A percentile compares a stretch with the other conserved stretches of the same genome.
These are phyloP conservation scores for Medicago lupulina DNA, from an alignment of 306 rosid genomes.

Conservation along the genomic window DNA sequence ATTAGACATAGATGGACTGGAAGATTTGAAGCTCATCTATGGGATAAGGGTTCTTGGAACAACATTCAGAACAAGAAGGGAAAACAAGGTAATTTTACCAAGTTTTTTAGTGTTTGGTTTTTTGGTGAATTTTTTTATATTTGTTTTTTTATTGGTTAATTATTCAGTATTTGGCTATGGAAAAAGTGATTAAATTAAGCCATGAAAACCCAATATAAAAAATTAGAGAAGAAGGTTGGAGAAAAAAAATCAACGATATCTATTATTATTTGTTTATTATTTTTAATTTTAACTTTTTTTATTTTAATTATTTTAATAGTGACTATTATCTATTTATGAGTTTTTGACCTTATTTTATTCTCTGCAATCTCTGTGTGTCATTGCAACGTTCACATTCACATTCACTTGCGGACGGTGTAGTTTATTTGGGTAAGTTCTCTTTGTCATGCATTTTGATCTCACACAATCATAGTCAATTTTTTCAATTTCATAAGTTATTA, in stretches of 20 bases:
- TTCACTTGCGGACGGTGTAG: slow-evolving; percentile 70
- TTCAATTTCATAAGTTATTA: slow-evolving; percentile 27
- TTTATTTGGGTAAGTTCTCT: slow-evolving; percentile 86
- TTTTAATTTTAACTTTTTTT: neutral
- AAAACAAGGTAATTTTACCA: slow-evolving; percentile 68
- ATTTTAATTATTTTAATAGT: neutral
- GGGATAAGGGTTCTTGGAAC: slow-evolving; percentile 96
- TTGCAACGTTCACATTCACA: slow-evolving; percentile 63
- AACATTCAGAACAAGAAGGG: slow-evolving; percentile 88
- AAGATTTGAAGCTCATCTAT: slow-evolving; percentile 93
- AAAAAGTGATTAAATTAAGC: slow-evolving; percentile 24
- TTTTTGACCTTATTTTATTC: slow-evolving; percentile 67
- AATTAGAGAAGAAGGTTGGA: neutral
- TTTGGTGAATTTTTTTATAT: neutral
- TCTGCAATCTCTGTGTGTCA: slow-evolving; percentile 50
- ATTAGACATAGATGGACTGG: slow-evolving; percentile 97
- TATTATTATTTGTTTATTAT: slow-evolving; percentile 38
- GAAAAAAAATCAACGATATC: slow-evolving; percentile 61
- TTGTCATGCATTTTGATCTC: slow-evolving; percentile 39
- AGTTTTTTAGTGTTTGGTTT: neutral
- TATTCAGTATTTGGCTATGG: neutral
- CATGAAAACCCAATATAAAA: neutral
- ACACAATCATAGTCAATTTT: slow-evolving; percentile 33
- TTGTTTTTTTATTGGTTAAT: no score
- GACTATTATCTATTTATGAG: slow-evolving; percentile 16